Evolutionary conservation across 805 yeast species (phyloP).

Genomic region (Metschnikowia arizonensis): DNA sequence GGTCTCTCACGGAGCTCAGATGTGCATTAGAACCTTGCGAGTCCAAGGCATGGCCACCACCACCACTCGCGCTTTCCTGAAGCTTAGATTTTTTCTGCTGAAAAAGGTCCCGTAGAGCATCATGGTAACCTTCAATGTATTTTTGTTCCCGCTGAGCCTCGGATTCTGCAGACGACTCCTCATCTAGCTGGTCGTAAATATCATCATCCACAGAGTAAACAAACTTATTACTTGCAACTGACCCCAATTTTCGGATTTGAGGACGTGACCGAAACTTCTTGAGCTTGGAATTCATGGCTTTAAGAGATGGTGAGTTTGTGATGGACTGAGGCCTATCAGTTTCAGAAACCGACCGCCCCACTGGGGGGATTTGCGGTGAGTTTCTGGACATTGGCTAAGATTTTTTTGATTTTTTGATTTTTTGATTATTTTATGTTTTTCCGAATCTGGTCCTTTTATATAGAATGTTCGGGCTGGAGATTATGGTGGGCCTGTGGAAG

Average conservation of each 20-base stretch:
- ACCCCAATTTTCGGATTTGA: constrained; percentile 26
- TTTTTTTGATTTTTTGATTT: no score
- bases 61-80: constrained; percentile 8
- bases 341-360: constrained; percentile 13
- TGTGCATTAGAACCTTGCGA: not conserved
- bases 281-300: constrained; percentile 12
- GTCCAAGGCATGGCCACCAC: constrained; percentile 7
- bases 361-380: constrained; percentile 13
- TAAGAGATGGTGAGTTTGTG: constrained; percentile 13
- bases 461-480: not conserved
- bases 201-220: constrained; percentile 82
- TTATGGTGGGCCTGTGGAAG: not conserved
- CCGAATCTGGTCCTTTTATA: not conserved
- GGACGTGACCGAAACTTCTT: constrained; percentile 27
- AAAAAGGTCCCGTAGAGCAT: constrained; percentile 51
- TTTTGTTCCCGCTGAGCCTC: constrained; percentile 33
- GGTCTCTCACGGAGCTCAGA: not conserved
- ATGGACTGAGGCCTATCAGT: constrained; percentile 7
- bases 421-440: no score
- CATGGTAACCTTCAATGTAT: constrained; percentile 69
- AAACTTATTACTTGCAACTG: constrained; percentile 24
- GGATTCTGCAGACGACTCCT: constrained; percentile 36
- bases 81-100: constrained; percentile 19
- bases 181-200: constrained; percentile 55
- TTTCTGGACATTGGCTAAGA: constrained; percentile 4